Conservation (phyloP, 257 asterid genomes). For the Craterostigma plantagineum region DNA sequence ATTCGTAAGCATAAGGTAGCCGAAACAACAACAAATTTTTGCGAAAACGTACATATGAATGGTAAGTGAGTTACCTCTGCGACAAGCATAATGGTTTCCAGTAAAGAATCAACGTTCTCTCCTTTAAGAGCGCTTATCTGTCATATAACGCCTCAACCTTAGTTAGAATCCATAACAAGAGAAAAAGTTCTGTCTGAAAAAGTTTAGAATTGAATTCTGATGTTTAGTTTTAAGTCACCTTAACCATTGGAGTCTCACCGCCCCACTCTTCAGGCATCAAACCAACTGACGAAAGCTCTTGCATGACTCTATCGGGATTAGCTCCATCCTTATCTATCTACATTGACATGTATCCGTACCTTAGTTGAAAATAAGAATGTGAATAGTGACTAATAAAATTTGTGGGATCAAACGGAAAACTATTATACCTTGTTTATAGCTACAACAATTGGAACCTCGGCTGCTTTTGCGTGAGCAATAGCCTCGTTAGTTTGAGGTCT, state of each 20-base stretch:
- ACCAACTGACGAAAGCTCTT: conserved; percentile 76
- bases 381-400: too few species aligned
- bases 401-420: conserved; percentile 4
- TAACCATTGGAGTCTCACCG: conserved; percentile 80
- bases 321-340: conserved; percentile 93
- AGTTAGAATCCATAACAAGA: conserved; percentile 14
- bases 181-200: conserved; percentile 2
- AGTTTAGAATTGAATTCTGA: too few species aligned
- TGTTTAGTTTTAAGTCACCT: conserved; percentile 51
- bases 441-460: conserved; percentile 82
- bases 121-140: conserved; percentile 99
- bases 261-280: conserved; percentile 99
- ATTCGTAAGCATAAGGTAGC: too few species aligned
- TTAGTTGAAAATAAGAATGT: too few species aligned
- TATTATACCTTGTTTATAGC: conserved; percentile 83
- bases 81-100: conserved; percentile 92
- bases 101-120: conserved; percentile 76
- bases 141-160: conserved; percentile 10
- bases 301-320: conserved; percentile 78
- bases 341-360: too few species aligned
- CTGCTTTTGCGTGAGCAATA: conserved; percentile 94
- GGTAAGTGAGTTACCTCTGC: too few species aligned
- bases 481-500: conserved; percentile 96
- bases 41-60: conserved; percentile 6
- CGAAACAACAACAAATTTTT: not conserved